Base-by-base conservation (phyloP, 176 grass and related monocot genomes). In the Pharus latifolius region DNA sequence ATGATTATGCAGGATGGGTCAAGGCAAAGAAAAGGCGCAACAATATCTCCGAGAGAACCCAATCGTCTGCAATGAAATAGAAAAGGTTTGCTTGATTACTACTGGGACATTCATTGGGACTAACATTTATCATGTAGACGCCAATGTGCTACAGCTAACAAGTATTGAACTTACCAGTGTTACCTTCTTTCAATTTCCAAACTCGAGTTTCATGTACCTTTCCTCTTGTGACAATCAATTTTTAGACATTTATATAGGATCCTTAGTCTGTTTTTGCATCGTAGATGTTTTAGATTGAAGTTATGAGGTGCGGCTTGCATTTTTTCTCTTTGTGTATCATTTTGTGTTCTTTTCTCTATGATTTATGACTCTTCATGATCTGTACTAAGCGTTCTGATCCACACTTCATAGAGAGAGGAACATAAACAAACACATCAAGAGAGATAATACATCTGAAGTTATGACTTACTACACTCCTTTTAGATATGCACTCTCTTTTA, bases 21-120 rank as follows among this genome's bases (percentile, higher is more conserved):
- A 99, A 82, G 90, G 90, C 30, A 99, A 84, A 69, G 95, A 99
- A 48, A 99, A 94, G 53, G 72, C 95, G 66, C 61, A 91, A 17
- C 95, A 99, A 51, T 94, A 88, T 88, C 74, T 99, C 71, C 72
- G 82, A 55, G 90, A 94, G 49, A 99, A 63, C 49, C 90, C 87
- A 52, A 41, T 56, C 40, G 48, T 91, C 43, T 84, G 84, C 31
- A 60, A 66, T 29, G 94, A 99, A 73, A 85, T 99, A 83, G 95
- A 94, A 86, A 94, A 99, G 90, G 95, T 94, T 73, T 73, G 64
- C 19, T 70, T 29, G 20, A 17, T 47, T 63, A 6, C 56, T 27
- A 14, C 13, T 72, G 30, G 9, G 22, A 2, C 44, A 10, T 62
- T 54, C 15, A 60, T 22, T 46, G 41, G 49, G n/a, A n/a, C n/a